Evolutionary conservation across 2,329 filamentous ascomycete genomes (phyloP).

Genomic region (Aspergillus sp.): DNA sequence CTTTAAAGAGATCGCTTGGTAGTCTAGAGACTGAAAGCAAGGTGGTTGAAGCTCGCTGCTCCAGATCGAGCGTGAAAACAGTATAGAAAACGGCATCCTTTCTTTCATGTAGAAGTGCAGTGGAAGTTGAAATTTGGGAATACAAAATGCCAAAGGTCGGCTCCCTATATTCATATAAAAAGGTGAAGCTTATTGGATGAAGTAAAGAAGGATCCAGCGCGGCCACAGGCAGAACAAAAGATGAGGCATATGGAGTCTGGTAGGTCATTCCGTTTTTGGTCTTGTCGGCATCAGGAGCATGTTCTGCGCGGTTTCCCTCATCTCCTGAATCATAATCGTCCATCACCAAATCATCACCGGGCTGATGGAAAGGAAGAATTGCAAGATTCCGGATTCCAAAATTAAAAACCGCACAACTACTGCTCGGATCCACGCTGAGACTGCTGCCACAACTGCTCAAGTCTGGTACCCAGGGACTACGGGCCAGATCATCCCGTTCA

Average conservation of each 20-base stretch:
- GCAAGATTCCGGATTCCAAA: conserved; percentile 85
- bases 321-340: conserved; percentile 81
- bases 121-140: conserved; percentile 64
- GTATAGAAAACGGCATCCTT: conserved; percentile 84
- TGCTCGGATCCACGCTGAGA: conserved; percentile 80
- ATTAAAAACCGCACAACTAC: conserved; percentile 86
- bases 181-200: conserved; percentile 83
- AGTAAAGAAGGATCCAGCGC: conserved; percentile 79
- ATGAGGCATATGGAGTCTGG: conserved; percentile 70
- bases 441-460: conserved; percentile 70
- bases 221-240: conserved; percentile 86
- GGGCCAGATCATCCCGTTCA: conserved; percentile 81
- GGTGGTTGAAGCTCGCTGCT: conserved; percentile 86
- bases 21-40: conserved; percentile 78
- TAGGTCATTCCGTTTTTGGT: conserved; percentile 27
- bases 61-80: conserved; percentile 89
- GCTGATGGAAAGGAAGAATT: conserved; percentile 83
- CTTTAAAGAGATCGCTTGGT: conserved; percentile 76
- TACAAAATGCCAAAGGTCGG: conserved; percentile 94
- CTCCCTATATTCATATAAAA: conserved; percentile 93
- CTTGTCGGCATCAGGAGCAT: conserved; percentile 20
- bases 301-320: conserved; percentile 57
- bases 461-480: conserved; percentile 71
- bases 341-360: conserved; percentile 80
- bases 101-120: conserved; percentile 62